Percentiles rank a stretch among this genome's conserved stretches.
Conservation (phyloP, 1,284 basidiomycete genomes). For the Golubevia pallescens region DNA sequence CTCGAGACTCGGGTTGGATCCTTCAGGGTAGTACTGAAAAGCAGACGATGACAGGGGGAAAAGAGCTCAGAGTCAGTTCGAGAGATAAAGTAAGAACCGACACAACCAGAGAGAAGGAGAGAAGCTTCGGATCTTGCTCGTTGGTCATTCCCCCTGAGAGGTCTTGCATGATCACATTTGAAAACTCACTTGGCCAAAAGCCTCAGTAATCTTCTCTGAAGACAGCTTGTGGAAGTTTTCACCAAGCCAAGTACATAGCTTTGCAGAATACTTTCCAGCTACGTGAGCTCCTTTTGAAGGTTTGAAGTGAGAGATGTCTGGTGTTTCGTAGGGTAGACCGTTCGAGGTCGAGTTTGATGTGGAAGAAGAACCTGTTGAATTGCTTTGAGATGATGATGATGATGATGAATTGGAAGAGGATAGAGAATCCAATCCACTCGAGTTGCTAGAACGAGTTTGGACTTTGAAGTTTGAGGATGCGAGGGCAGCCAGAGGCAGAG, state of each 20-base stretch:
- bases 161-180: too few species aligned
- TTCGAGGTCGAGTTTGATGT: neutral
- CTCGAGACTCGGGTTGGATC: constrained; percentile 21
- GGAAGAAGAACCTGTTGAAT: too few species aligned
- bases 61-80: constrained; percentile 1
- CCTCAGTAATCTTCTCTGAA: neutral
- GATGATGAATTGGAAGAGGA: neutral
- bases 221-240: neutral
- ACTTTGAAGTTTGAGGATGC: neutral
- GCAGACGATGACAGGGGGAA: constrained; percentile 5
- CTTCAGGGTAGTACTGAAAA: constrained; percentile 18
- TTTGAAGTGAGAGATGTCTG: constrained; percentile 5
- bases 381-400: neutral
- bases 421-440: too few species aligned
- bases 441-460: neutral
- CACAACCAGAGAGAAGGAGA: too few species aligned
- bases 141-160: neutral
- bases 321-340: neutral
- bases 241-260: constrained; percentile 5
- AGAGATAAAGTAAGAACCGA: too few species aligned
- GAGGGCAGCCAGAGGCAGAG: neutral
- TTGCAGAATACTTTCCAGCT: neutral
- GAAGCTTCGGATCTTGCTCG: constrained; percentile 5
- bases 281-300: neutral
- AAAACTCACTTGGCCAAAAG: neutral